A percentile compares a stretch with the other conserved stretches of the same genome.
Conservation (phyloP, 2,329 filamentous ascomycete genomes). For the Arthrobotrys conoides region DNA sequence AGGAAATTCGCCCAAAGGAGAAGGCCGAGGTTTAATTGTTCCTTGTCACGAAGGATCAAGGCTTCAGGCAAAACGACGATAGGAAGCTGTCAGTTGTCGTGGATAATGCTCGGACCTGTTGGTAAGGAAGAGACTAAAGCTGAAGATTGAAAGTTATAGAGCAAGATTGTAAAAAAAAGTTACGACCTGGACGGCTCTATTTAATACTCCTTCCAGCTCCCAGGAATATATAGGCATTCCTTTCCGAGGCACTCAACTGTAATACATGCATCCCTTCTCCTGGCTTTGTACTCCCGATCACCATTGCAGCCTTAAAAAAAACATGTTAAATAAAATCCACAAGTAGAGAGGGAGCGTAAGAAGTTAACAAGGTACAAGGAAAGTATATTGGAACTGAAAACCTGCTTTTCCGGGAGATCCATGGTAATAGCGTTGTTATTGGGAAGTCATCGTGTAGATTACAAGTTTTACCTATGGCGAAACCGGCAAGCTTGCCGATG, state of each 20-base stretch:
- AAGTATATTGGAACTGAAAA: conserved; percentile 31
- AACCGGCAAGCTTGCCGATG: conserved; percentile 40
- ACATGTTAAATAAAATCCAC: neutral
- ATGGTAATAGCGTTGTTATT: neutral
- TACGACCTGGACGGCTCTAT: conserved; percentile 9
- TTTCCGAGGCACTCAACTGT: conserved; percentile 10
- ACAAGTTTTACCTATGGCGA: neutral
- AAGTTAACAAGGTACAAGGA: conserved; percentile 18
- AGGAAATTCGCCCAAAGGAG: conserved; percentile 17
- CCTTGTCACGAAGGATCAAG: neutral
- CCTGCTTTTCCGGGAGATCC: conserved; percentile 28
- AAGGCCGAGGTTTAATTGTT: conserved; percentile 5
- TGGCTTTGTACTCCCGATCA: conserved; percentile 3
- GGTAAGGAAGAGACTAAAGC: neutral
- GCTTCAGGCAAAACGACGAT: neutral
- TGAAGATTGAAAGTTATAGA: neutral
- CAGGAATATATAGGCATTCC: conserved; percentile 35
- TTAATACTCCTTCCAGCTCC: conserved; percentile 9
- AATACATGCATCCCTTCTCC: conserved; percentile 12
- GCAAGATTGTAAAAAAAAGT: neutral
- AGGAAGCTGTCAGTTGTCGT: neutral
- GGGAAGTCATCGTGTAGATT: neutral
- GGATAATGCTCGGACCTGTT: neutral
- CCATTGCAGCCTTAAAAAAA: conserved; percentile 20
- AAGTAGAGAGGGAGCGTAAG: neutral